A percentile compares a stretch with the other conserved stretches of the same genome.
phyloP scores from a whole-genome alignment of 164 flowering plant species.

The Houttuynia cordata region DNA sequence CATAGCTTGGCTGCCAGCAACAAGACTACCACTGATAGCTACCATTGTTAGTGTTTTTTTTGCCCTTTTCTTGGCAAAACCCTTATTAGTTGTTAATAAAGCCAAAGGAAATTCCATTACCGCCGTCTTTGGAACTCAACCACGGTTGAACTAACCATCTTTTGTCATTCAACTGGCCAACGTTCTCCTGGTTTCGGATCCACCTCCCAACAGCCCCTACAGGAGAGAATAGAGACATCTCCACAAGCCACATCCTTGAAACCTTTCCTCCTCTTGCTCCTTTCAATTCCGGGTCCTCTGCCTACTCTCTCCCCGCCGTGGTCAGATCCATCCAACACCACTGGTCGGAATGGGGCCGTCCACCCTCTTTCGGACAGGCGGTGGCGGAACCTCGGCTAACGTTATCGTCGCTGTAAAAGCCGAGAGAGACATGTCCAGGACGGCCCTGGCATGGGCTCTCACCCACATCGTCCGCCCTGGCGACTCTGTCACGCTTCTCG shows the following conservation, averaged over 20 bases:
- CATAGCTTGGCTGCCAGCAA: no score
- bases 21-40: no score
- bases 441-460: conserved; percentile 79
- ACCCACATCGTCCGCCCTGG: conserved; percentile 69
- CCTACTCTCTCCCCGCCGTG: neutral
- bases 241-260: neutral
- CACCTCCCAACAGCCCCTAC: neutral
- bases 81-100: no score
- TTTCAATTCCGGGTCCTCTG: no score
- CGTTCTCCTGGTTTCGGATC: neutral
- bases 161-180: neutral
- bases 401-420: conserved; percentile 75
- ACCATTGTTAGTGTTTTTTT: no score
- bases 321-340: no score
- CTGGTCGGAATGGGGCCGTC: neutral
- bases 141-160: neutral
- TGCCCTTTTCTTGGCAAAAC: no score
- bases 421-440: conserved; percentile 52
- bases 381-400: neutral
- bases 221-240: neutral
- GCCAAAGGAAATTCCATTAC: neutral
- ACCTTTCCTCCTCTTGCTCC: neutral
- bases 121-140: neutral
- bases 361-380: neutral
- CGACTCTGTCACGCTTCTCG: conserved; percentile 55